Percentiles rank a stretch among this genome's conserved stretches.
Evolutionary conservation across 257 asterid genomes (phyloP).

Genomic region (Scutellaria barbata): DNA sequence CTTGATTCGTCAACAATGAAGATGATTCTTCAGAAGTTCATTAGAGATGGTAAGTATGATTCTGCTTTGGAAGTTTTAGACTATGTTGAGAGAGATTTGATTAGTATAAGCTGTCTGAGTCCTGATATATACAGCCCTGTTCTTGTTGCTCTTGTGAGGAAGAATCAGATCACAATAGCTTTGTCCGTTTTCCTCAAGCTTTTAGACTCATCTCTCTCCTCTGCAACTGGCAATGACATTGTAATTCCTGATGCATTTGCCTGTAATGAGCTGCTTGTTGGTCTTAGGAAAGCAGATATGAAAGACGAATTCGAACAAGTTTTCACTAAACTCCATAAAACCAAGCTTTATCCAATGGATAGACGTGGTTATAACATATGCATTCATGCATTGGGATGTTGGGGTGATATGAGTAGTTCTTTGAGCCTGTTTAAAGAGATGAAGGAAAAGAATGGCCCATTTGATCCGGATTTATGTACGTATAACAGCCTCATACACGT

Average conservation of each 20-base stretch:
- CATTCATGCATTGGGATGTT: slow-evolving; percentile 75
- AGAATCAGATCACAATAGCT: slow-evolving; percentile 66
- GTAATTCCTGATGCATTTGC: slow-evolving; percentile 69
- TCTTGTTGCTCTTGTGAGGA: slow-evolving; percentile 74
- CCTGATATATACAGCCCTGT: slow-evolving; percentile 66
- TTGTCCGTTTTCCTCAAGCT: slow-evolving; percentile 74
- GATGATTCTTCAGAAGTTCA: slow-evolving; percentile 69
- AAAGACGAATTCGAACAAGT: slow-evolving; percentile 66
- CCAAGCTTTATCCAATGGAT: slow-evolving; percentile 66
- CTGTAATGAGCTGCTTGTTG: slow-evolving; percentile 86
- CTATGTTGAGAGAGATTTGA: slow-evolving; percentile 56
- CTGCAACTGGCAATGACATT: slow-evolving; percentile 24
- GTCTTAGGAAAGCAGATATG: slow-evolving; percentile 76
- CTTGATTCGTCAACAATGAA: slow-evolving; percentile 69
- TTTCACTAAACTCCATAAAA: slow-evolving; percentile 58
- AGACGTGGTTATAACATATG: slow-evolving; percentile 87
- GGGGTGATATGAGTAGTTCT: slow-evolving; percentile 75
- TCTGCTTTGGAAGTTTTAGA: slow-evolving; percentile 70
- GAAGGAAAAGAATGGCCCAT: slow-evolving; percentile 65
- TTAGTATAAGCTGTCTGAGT: slow-evolving; percentile 45
- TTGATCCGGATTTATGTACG: slow-evolving; percentile 81
- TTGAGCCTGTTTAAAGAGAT: slow-evolving; percentile 83
- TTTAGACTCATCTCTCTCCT: slow-evolving; percentile 47
- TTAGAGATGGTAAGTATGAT: slow-evolving; percentile 66
- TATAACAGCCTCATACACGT: slow-evolving; percentile 87